Conservation (phyloP, 441 rosid species). For the Gossypium gossypioides region DNA sequence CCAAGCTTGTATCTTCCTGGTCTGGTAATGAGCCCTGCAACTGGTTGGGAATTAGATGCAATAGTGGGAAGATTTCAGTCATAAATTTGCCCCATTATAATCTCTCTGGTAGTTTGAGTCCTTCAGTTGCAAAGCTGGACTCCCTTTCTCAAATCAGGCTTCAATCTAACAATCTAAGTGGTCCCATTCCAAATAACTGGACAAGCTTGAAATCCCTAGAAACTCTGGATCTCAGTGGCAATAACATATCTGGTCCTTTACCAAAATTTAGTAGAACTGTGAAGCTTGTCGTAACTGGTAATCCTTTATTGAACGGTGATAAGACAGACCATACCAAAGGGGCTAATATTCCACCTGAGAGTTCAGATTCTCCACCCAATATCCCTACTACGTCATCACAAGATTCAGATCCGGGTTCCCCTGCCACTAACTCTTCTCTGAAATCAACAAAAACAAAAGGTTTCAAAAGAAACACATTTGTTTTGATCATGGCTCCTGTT, state of each 20-base stretch:
- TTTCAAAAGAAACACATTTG: conserved; percentile 23
- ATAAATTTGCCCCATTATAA: conserved; percentile 36
- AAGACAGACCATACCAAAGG: conserved; percentile 20
- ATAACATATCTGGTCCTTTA: conserved; percentile 46
- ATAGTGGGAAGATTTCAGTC: conserved; percentile 19
- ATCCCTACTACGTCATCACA: conserved; percentile 13
- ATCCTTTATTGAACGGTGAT: conserved; percentile 27
- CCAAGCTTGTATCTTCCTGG: conserved; percentile 45
- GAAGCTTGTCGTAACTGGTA: conserved; percentile 26
- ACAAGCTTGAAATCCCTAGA: conserved; percentile 40
- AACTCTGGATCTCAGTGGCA: conserved; percentile 41
- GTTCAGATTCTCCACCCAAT: conserved; percentile 15
- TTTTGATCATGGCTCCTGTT: conserved; percentile 36
- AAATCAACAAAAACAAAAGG: conserved; percentile 19
- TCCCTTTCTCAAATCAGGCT: conserved; percentile 39
- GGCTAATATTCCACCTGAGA: conserved; percentile 20
- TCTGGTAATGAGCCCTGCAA: conserved; percentile 52
- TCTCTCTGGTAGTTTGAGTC: conserved; percentile 55
- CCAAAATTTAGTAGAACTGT: conserved; percentile 37
- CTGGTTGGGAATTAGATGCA: conserved; percentile 49
- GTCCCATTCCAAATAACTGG: conserved; percentile 49
- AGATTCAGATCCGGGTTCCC: conserved; percentile 17
- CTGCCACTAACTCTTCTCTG: conserved; percentile 17
- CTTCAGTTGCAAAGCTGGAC: conserved; percentile 39
- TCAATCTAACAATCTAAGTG: conserved; percentile 36